Conservation (phyloP, 768 basidiomycete species). For the Botryobasidium botryosum region DNA sequence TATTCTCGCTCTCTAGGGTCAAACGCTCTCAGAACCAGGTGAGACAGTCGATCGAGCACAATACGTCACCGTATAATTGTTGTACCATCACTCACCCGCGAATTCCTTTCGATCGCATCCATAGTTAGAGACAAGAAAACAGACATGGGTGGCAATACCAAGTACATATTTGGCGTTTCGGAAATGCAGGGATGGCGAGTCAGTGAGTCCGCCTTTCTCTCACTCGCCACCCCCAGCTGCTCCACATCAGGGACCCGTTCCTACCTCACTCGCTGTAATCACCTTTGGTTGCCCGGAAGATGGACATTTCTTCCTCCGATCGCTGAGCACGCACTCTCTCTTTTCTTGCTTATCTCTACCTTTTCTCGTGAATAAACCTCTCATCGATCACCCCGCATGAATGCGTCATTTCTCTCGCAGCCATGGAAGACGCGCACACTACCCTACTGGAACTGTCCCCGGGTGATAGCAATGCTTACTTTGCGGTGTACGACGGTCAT, state of each 20-base stretch:
- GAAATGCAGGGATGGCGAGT: constrained; percentile 99
- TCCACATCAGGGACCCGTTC: too few species aligned
- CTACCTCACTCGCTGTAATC: too few species aligned
- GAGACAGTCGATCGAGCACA: constrained; percentile 16
- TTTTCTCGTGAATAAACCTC: too few species aligned
- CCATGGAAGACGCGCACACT: constrained; percentile 95
- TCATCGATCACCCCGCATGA: background rate
- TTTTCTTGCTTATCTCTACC: too few species aligned
- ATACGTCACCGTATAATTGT: too few species aligned
- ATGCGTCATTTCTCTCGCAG: too few species aligned
- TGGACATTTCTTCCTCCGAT: too few species aligned
- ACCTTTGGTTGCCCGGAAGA: too few species aligned
- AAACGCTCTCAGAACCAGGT: constrained; percentile 74
- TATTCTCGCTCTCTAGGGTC: constrained; percentile 61
- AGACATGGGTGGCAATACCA: constrained; percentile 49
- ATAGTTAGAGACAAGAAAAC: constrained; percentile 71
- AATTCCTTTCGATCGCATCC: too few species aligned
- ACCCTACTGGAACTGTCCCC: constrained; percentile 53
- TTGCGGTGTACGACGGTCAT: constrained; percentile 97
- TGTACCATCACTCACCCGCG: too few species aligned
- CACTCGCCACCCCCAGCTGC: too few species aligned
- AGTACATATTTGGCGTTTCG: constrained; percentile 57
- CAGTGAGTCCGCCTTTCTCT: constrained; percentile 72
- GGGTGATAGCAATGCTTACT: constrained; percentile 47
- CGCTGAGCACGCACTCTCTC: too few species aligned